These are phyloP conservation scores for Metarhizium anisopliae DNA, from an alignment of 2,329 filamentous ascomycete genomes.

Conservation along the genomic window DNA sequence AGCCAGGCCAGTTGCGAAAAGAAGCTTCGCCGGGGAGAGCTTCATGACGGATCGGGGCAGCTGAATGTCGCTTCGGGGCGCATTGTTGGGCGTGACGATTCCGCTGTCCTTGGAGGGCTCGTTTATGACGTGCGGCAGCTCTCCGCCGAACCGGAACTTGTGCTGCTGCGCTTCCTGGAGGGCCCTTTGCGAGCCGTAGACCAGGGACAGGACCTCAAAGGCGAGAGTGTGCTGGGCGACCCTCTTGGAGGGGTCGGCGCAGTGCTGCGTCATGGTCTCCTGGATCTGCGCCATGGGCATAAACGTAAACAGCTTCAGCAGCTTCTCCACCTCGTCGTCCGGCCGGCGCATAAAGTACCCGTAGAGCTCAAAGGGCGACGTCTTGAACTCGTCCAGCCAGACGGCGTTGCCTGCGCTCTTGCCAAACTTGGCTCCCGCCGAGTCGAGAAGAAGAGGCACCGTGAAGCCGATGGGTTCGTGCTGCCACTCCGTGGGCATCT, in stretches of 20 bases:
- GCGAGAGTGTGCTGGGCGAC: conserved; percentile 78
- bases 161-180: conserved; percentile 50
- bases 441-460: conserved; percentile 78
- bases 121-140: conserved; percentile 20
- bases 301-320: conserved; percentile 88
- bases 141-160: conserved; percentile 35
- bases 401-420: conserved; percentile 91
- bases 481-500: conserved; percentile 31
- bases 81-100: conserved; percentile 35
- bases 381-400: conserved; percentile 81
- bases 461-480: conserved; percentile 75
- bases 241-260: conserved; percentile 58
- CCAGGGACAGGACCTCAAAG: conserved; percentile 68
- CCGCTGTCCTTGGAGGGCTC: conserved; percentile 20
- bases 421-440: conserved; percentile 82
- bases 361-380: conserved; percentile 78
- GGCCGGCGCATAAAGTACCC: conserved; percentile 78
- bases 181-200: conserved; percentile 63
- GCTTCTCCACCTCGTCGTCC: conserved; percentile 71
- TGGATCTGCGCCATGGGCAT: conserved; percentile 62
- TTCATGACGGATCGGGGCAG: conserved; percentile 50
- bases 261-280: conserved; percentile 59
- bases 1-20: conserved; percentile 51
- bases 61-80: conserved; percentile 44
- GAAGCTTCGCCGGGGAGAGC: conserved; percentile 48